Conservation (phyloP, 2,329 filamentous ascomycete genomes). For the Xylaria sp. region DNA sequence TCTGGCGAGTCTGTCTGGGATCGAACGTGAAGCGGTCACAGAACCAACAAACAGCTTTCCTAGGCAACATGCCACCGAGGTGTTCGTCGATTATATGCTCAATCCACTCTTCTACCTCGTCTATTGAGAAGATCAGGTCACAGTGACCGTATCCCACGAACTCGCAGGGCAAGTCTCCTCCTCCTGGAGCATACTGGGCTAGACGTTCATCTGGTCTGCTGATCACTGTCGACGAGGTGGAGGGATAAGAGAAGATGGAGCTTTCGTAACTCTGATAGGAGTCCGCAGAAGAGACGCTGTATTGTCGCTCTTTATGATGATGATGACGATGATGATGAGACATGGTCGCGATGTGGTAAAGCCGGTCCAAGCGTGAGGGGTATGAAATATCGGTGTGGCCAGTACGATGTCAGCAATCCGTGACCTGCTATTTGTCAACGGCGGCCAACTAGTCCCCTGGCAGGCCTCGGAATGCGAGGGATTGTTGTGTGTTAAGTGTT, state of each 20-base stretch:
- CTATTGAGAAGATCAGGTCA: constrained; percentile 50
- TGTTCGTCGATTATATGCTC: constrained; percentile 57
- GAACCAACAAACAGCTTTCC: constrained; percentile 60
- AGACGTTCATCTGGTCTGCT: neutral
- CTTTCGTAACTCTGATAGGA: neutral
- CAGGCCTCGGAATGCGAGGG: constrained; percentile 6
- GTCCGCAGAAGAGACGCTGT: constrained; percentile 22
- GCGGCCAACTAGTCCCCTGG: constrained; percentile 4
- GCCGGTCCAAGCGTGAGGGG: neutral
- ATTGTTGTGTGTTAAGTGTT: constrained; percentile 11
- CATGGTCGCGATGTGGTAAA: constrained; percentile 20
- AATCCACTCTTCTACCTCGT: constrained; percentile 58
- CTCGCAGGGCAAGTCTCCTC: constrained; percentile 57
- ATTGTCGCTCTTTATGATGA: neutral
- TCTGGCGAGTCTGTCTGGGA: constrained; percentile 27
- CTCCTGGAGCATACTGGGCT: neutral
- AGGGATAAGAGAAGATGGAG: neutral
- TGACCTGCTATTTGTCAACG: constrained; percentile 12
- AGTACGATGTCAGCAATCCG: constrained; percentile 9
- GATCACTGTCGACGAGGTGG: neutral
- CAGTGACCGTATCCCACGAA: constrained; percentile 55
- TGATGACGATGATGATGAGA: neutral
- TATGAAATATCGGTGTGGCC: constrained; percentile 3
- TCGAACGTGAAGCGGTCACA: constrained; percentile 55
- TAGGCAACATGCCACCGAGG: constrained; percentile 51